Percentiles rank a stretch among this genome's conserved stretches.
These are phyloP conservation scores for Rhizopogon sp. DNA, from an alignment of 768 basidiomycete species.

Conservation along the genomic window DNA sequence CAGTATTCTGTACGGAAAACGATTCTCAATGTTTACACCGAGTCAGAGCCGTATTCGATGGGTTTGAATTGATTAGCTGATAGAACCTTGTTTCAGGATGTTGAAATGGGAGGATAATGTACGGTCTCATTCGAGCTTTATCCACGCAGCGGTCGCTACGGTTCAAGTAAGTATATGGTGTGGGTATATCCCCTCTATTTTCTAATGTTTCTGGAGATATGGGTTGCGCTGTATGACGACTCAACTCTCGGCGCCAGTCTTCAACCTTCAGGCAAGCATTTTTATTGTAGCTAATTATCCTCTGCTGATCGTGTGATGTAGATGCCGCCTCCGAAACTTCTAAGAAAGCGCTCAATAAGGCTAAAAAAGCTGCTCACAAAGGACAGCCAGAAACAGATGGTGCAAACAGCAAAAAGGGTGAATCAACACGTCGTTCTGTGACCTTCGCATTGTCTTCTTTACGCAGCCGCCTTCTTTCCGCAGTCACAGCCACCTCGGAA, in stretches of 20 bases:
- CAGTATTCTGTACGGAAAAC: constrained; percentile 88
- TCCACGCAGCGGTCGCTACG: constrained; percentile 66
- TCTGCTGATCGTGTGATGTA: background rate
- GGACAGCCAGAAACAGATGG: constrained; percentile 51
- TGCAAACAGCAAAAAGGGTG: constrained; percentile 57
- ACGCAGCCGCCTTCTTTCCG: constrained; percentile 11
- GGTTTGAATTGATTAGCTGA: constrained; percentile 5
- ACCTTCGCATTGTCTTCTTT: constrained; percentile 8
- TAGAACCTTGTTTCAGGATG: constrained; percentile 42
- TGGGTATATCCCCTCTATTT: constrained; percentile 2
- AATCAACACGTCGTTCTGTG: constrained; percentile 12
- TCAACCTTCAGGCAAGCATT: constrained; percentile 31
- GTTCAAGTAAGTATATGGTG: constrained; percentile 44
- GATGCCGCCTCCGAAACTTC: constrained; percentile 27
- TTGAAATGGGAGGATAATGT: constrained; percentile 79
- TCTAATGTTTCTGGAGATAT: constrained; percentile 49
- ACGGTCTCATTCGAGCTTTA: constrained; percentile 71
- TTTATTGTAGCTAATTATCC: background rate
- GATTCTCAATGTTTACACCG: constrained; percentile 79
- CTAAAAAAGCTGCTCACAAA: constrained; percentile 70
- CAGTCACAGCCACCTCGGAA: constrained; percentile 37
- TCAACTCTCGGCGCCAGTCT: constrained; percentile 48
- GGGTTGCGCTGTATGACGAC: constrained; percentile 64
- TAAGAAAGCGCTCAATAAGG: constrained; percentile 84
- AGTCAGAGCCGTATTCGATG: constrained; percentile 43